Conservation (phyloP, 2,329 filamentous ascomycete species). For the Leptographium procerum region DNA sequence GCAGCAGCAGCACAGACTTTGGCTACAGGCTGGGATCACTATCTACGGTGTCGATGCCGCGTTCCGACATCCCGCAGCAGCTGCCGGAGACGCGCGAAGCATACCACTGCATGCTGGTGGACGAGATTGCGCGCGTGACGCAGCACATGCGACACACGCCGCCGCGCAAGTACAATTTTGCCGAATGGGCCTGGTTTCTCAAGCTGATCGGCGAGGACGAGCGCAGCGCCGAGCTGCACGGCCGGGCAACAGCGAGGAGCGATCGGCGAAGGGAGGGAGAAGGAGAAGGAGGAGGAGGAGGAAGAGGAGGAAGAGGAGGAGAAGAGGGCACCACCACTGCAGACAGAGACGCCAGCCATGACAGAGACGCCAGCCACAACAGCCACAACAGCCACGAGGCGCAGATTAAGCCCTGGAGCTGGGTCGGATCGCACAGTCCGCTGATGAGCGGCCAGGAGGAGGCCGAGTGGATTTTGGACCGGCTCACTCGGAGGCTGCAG, state of each 20-base stretch:
- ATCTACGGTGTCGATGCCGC: slow-evolving; percentile 18
- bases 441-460: slow-evolving; percentile 59
- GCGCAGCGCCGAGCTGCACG: slow-evolving; percentile 35
- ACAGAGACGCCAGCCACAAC: no score
- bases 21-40: not conserved
- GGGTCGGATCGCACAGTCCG: slow-evolving; percentile 59
- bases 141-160: slow-evolving; percentile 47
- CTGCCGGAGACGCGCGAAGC: slow-evolving; percentile 33
- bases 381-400: not conserved
- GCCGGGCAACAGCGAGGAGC: slow-evolving; percentile 20
- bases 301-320: not conserved
- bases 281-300: not conserved
- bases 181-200: slow-evolving; percentile 81
- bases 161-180: slow-evolving; percentile 60
- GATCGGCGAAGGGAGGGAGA: not conserved
- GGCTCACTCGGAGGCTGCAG: slow-evolving; percentile 45
- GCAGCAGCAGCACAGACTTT: not conserved
- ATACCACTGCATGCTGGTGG: slow-evolving; percentile 55
- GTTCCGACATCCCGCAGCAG: slow-evolving; percentile 21
- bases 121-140: slow-evolving; percentile 57
- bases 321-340: no score
- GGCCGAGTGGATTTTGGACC: slow-evolving; percentile 61
- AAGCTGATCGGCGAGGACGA: slow-evolving; percentile 62
- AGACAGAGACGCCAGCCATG: not conserved
- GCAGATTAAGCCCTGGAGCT: slow-evolving; percentile 58